phyloP scores from a whole-genome alignment of 306 rosid species.

The Prinsepia uniflora region DNA sequence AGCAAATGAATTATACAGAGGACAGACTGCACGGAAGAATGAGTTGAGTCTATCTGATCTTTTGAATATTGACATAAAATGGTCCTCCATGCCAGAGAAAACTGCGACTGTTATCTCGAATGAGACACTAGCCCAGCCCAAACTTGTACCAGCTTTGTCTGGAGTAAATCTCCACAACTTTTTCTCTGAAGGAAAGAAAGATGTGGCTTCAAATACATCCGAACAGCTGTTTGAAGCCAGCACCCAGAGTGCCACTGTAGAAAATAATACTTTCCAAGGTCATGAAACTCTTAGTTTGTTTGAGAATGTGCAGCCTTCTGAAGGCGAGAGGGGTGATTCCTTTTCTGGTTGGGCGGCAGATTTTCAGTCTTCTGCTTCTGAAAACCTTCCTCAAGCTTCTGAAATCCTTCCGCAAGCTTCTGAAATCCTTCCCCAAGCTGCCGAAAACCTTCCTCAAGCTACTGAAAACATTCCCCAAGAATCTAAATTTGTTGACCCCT shows the following conservation, averaged over 20 bases:
- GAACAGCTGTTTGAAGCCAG: constrained; percentile 28
- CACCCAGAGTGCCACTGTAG: constrained; percentile 19
- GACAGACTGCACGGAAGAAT: constrained; percentile 39
- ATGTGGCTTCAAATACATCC: constrained; percentile 25
- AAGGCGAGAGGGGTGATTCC: constrained; percentile 43
- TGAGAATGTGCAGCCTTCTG: constrained; percentile 43
- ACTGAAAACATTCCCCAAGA: constrained; percentile 37
- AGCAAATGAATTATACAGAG: constrained; percentile 41
- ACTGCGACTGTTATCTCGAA: constrained; percentile 25
- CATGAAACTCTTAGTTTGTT: constrained; percentile 51
- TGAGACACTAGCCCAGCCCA: constrained; percentile 33
- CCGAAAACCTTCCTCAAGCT: constrained; percentile 5
- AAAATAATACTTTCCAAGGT: constrained; percentile 30
- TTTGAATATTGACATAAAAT: constrained; percentile 68
- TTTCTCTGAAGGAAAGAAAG: constrained; percentile 40
- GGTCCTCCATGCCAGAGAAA: constrained; percentile 62
- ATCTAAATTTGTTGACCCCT: constrained; percentile 39
- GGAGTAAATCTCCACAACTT: constrained; percentile 55
- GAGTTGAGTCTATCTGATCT: constrained; percentile 64
- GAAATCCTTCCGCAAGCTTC: constrained; percentile 21
- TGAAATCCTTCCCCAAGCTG: constrained; percentile 21
- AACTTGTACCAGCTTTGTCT: constrained; percentile 45
- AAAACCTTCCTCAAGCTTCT: constrained; percentile 22
- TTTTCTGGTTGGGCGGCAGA: constrained; percentile 72
- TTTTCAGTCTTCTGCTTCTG: constrained; percentile 44